Base-by-base conservation (phyloP, 257 asterid species). In the Solanum pimpinellifolium region DNA sequence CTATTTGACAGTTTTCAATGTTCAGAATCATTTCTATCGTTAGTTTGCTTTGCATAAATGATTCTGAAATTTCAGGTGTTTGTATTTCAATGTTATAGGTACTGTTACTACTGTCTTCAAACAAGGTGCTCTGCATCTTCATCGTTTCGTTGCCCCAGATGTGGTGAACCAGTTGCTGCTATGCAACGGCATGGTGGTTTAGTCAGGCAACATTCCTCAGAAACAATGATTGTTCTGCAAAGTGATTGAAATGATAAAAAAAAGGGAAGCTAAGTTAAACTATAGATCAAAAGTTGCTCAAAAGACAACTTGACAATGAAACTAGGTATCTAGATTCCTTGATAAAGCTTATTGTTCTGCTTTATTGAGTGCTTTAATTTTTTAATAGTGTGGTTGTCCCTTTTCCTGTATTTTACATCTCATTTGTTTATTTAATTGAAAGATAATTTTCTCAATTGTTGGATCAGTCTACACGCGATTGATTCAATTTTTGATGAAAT, bases 91-190 rank as follows among this genome's bases (percentile, higher is more conserved):
- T 89, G 81, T 87, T 84, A 73, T 92, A 97, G 99, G 94, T 95
- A 94, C 86, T 97, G 98, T 87, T 97, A 97, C 90, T 97, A 92
- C 87, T 97, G 98, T 89, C 96, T 97, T 75, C 92, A 96, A 86
- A 97, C 98, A 10, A 90, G 98, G 86, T 95, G 98, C 90, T 92
- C 96, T 31, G 97, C 97, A 44, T 73, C 97, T 83, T 92, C 90
- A 89, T 89, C 98, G 5, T 97, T 94, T 82, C 93, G 95, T 90
- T 97, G 99, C 92, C 88, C 96, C 82, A 90, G 95, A 91, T 95
- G 99, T 77, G 93, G 84, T 46, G 98, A 97, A 91, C 95, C 94
- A 13, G 94, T 97, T 83, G 98, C 93, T 83, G 98, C 99, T 46
- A 93, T 95, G 98, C 98, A 95, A 90, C 93, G 98, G 83, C 90